A percentile compares a stretch with the other conserved stretches of the same genome.
Conservation (phyloP, 345 rosid genomes). For the Brassica napus region DNA sequence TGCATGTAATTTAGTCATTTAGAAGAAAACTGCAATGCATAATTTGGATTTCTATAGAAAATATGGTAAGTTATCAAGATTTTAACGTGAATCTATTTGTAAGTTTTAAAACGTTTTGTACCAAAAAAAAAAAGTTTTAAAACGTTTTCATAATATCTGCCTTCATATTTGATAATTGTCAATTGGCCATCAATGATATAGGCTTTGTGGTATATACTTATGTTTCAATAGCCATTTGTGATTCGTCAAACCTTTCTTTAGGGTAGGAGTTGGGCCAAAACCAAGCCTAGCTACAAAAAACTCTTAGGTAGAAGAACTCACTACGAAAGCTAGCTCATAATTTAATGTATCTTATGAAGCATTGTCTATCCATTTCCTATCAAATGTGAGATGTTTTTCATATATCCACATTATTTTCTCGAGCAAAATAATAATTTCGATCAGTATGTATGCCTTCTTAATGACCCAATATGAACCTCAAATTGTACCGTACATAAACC, state of each 20-base stretch:
- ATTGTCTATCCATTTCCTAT: not conserved
- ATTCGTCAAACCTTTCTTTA: not conserved
- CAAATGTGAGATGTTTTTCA: not conserved
- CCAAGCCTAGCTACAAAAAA: not conserved
- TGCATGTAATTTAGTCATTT: not conserved
- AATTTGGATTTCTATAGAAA: not conserved
- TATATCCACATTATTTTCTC: not conserved
- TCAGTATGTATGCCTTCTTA: not conserved
- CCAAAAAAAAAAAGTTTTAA: too few relatives aligned
- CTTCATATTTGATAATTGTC: not conserved
- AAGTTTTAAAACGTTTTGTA: not conserved
- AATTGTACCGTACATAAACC: not conserved
- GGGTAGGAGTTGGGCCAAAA: not conserved
- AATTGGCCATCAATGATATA: not conserved
- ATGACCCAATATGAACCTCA: not conserved
- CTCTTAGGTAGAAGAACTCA: not conserved
- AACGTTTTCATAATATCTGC: not conserved
- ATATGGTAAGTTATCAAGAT: not conserved
- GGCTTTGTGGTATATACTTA: not conserved
- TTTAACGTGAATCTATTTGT: not conserved
- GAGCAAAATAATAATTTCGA: not conserved
- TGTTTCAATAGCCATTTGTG: not conserved
- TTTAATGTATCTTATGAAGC: not conserved
- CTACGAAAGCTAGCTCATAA: not conserved
- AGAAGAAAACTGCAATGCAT: not conserved